Base-by-base conservation (phyloP, 768 basidiomycete species). In the Suillus fuscotomentosus region DNA sequence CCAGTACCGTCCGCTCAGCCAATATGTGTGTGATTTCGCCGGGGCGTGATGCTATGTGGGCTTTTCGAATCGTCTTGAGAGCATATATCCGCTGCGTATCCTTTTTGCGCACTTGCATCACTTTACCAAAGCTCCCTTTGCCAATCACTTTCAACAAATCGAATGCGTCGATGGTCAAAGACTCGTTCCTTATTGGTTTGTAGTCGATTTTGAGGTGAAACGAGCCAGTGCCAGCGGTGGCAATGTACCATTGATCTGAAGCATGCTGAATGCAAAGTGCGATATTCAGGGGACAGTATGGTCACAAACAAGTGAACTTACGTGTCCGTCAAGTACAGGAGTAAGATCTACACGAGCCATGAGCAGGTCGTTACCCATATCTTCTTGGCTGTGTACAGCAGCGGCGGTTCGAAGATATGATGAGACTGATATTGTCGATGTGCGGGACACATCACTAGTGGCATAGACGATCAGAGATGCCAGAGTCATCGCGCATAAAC, bases 101-200 rank as follows among this genome's bases (percentile, higher is more conserved):
- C 80, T 97, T 96, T 81, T 99, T 99, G 61, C 95, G 90, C 48
- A 99, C 97, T 84, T 99, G 97, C 97, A 99, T 99, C 43, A 97
- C 96, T 78, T 99, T 99, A 17, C 97, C 97, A 71, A 99, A 99
- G 65, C 89, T 91, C 13, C 97, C 97, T 78, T 98, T 98, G 22
- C 97, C 96, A 65, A 99, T 97, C 53, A 99, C 97, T 75, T 96
- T 97, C 72, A 99, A 89, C 57, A 99, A 81, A 66, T 99, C 97
- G 73, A 99, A 99, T 4, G 89, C 90, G 70, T 99, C 96, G 72
- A 98, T 98, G n/a, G 94, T 94, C 55, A 98, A 82, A 4, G 91
- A 80, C 72, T 93, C 89, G 69, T 89, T 87, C 64, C 92, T 88
- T 34, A 84, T 88, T 0, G 96, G 94, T 71, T 92, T 94, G 83